Conservation (phyloP, 2,329 filamentous ascomycete genomes). For the Chrysoporthe puriensis region DNA sequence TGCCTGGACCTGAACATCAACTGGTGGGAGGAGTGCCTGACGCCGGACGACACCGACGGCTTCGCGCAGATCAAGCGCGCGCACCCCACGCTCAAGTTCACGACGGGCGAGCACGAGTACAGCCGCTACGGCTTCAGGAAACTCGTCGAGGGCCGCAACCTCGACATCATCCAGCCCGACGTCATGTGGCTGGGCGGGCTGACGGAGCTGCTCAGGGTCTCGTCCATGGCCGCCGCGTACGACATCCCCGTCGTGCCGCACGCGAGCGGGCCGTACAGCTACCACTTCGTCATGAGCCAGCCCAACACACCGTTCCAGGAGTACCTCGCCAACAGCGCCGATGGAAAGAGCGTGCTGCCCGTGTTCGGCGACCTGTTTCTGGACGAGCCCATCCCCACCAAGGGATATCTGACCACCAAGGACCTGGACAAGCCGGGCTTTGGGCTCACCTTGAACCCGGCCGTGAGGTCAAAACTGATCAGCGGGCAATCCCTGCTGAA, state of each 20-base stretch:
- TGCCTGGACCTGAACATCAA: conserved; percentile 86
- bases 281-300: conserved; percentile 94
- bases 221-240: conserved; percentile 87
- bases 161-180: conserved; percentile 94
- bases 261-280: conserved; percentile 90
- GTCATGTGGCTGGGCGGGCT: conserved; percentile 97
- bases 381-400: conserved; percentile 85
- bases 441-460: conserved; percentile 83
- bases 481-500: conserved; percentile 74
- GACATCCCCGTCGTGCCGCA: conserved; percentile 96
- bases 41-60: conserved; percentile 89
- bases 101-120: conserved; percentile 94
- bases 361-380: conserved; percentile 91
- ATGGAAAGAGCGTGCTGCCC: conserved; percentile 85
- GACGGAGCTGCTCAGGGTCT: conserved; percentile 88
- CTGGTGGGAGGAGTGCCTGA: conserved; percentile 96
- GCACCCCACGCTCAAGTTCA: conserved; percentile 90
- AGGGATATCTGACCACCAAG: conserved; percentile 78
- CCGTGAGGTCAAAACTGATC: conserved; percentile 71
- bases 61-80: conserved; percentile 89
- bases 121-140: conserved; percentile 94
- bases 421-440: conserved; percentile 90
- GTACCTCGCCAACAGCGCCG: conserved; percentile 90
- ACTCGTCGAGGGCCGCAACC: conserved; percentile 85
- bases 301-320: conserved; percentile 94